phyloP scores from a whole-genome alignment of 352 stramenopile species.

The Phytophthora litchii region DNA sequence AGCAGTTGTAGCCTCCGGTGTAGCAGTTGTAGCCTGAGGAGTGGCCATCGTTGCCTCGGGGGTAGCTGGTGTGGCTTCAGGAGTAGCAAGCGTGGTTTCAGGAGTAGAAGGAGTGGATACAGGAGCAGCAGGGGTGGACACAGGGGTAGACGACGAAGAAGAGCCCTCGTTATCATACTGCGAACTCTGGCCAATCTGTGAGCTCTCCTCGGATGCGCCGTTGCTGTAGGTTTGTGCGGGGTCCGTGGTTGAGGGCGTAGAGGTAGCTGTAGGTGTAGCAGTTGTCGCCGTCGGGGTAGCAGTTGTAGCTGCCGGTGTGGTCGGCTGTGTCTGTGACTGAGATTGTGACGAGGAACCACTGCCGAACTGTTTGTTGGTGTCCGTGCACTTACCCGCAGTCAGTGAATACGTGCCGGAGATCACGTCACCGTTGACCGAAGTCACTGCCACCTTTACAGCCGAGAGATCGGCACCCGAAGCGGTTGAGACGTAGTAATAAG shows the following conservation, averaged over 20 bases:
- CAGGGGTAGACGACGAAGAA: neutral
- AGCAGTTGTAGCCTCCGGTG: conserved; percentile 6
- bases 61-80: conserved; percentile 2
- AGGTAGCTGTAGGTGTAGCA: conserved; percentile 6
- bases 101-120: neutral
- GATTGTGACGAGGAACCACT: conserved; percentile 22
- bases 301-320: neutral
- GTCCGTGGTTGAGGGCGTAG: conserved; percentile 19
- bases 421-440: conserved; percentile 57
- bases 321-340: neutral
- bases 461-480: conserved; percentile 38
- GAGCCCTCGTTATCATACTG: neutral
- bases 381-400: conserved; percentile 31
- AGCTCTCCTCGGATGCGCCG: conserved; percentile 10
- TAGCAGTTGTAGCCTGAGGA: conserved; percentile 4
- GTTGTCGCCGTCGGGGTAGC: conserved; percentile 8
- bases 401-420: conserved; percentile 64
- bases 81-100: neutral
- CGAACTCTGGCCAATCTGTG: conserved; percentile 14
- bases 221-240: conserved; percentile 26
- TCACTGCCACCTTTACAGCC: conserved; percentile 53
- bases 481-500: conserved; percentile 69
- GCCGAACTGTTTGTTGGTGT: conserved; percentile 42
- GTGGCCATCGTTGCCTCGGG: conserved; percentile 1
- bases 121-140: too few relatives aligned